Conservation (phyloP, 148 eudicot species). For the Chenopodium quinoa region DNA sequence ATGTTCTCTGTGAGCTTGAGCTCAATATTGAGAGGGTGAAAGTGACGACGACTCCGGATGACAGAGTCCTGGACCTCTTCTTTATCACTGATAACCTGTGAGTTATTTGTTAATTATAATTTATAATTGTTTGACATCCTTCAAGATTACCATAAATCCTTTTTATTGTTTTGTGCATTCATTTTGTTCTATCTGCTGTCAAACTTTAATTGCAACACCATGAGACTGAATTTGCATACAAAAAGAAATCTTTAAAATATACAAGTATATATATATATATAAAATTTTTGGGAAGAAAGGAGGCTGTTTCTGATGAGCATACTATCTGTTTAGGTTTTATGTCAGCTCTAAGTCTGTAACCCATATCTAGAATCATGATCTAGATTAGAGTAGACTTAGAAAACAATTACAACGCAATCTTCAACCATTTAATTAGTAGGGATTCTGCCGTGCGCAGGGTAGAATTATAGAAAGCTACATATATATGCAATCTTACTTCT, state of each 20-base stretch:
- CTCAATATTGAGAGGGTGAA: slow-evolving; percentile 69
- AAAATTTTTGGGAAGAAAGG: neutral
- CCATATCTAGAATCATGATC: neutral
- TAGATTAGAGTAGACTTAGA: neutral
- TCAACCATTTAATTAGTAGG: neutral
- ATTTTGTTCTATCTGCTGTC: neutral
- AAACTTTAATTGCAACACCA: neutral
- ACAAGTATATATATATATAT: too few species aligned
- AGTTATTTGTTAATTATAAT: slow-evolving; percentile 25
- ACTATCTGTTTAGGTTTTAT: neutral
- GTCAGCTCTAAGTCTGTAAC: neutral
- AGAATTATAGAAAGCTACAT: neutral
- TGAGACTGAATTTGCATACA: neutral
- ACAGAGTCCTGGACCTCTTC: slow-evolving; percentile 67
- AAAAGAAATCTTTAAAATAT: too few species aligned
- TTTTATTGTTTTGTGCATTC: neutral
- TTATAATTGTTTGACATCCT: neutral
- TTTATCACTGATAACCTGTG: slow-evolving; percentile 73
- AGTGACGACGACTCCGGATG: slow-evolving; percentile 86
- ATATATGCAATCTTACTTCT: neutral
- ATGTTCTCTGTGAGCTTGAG: slow-evolving; percentile 71
- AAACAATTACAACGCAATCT: neutral
- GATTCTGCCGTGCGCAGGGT: neutral
- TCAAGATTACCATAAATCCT: neutral
- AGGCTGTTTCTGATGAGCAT: neutral